phyloP scores from a whole-genome alignment of 2,329 filamentous ascomycete species.

The Verticillium albo-atrum region DNA sequence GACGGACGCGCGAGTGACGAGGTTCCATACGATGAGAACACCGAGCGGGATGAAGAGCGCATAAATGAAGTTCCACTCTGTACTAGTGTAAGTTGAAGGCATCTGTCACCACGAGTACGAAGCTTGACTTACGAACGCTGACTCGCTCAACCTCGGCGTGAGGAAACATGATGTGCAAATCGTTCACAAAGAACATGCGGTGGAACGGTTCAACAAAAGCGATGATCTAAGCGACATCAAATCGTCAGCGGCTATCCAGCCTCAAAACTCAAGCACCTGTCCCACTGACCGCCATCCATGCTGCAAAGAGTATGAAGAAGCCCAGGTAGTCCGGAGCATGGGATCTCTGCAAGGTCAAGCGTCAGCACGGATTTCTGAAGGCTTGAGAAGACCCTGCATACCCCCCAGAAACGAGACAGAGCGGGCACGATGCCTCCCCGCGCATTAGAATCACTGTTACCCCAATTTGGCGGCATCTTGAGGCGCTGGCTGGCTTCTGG shows the following conservation, averaged over 20 bases:
- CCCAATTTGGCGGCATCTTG: slow-evolving; percentile 30
- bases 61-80: slow-evolving; percentile 69
- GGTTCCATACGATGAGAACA: slow-evolving; percentile 62
- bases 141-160: slow-evolving; percentile 83
- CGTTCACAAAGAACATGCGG: slow-evolving; percentile 87
- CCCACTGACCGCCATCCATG: slow-evolving; percentile 56
- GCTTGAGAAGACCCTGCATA: slow-evolving; percentile 15
- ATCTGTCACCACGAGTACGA: background rate
- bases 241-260: background rate
- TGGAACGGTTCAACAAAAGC: slow-evolving; percentile 80
- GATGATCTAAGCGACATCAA: slow-evolving; percentile 50
- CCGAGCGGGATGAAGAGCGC: slow-evolving; percentile 67
- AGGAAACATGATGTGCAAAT: slow-evolving; percentile 79
- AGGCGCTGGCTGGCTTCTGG: slow-evolving; percentile 39
- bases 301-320: slow-evolving; percentile 62
- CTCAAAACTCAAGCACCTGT: background rate
- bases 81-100: slow-evolving; percentile 27
- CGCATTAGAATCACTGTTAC: slow-evolving; percentile 7
- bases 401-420: slow-evolving; percentile 43
- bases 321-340: slow-evolving; percentile 89
- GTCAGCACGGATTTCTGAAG: background rate
- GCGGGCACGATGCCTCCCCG: slow-evolving; percentile 20
- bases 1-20: slow-evolving; percentile 53
- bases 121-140: slow-evolving; percentile 56
- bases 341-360: slow-evolving; percentile 52